Evolutionary conservation across 1,284 basidiomycete species (phyloP).

Genomic region (Moesziomyces globuligerus): DNA sequence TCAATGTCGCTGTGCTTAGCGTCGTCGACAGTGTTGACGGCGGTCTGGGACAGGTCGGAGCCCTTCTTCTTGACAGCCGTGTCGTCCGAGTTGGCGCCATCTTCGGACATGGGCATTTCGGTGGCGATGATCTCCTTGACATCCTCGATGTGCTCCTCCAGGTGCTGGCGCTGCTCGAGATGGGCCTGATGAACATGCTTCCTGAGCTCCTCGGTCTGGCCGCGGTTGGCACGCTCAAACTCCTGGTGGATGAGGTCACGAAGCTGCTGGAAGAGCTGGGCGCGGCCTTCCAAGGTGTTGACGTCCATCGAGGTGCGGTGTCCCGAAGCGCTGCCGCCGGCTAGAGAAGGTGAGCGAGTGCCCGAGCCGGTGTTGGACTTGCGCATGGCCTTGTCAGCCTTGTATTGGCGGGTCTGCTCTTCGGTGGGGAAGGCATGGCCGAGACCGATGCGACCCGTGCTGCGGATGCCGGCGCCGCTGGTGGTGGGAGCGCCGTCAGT

Average conservation of each 20-base stretch:
- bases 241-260: slow-evolving; percentile 53
- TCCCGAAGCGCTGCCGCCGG: slow-evolving; percentile 1
- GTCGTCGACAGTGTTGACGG: slow-evolving; percentile 4
- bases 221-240: slow-evolving; percentile 37
- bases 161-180: slow-evolving; percentile 18
- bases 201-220: slow-evolving; percentile 45
- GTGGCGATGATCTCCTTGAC: slow-evolving; percentile 23
- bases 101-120: slow-evolving; percentile 8
- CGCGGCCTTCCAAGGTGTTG: slow-evolving; percentile 35
- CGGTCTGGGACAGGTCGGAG: slow-evolving; percentile 8
- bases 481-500: slow-evolving; percentile 35
- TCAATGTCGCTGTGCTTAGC: slow-evolving; percentile 5
- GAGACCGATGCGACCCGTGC: slow-evolving; percentile 37
- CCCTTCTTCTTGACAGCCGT: slow-evolving; percentile 14
- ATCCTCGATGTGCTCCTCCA: slow-evolving; percentile 26
- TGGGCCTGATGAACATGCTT: slow-evolving; percentile 30
- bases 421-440: slow-evolving; percentile 45
- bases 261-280: slow-evolving; percentile 33
- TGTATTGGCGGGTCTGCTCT: slow-evolving; percentile 40
- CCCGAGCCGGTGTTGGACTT: slow-evolving; percentile 31
- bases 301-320: slow-evolving; percentile 34
- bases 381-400: slow-evolving; percentile 30
- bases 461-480: slow-evolving; percentile 3
- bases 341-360: slow-evolving; percentile 18
- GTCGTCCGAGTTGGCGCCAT: slow-evolving; percentile 5